Conservation (phyloP, 1,139 yeast species). For the Pichia sp. region DNA sequence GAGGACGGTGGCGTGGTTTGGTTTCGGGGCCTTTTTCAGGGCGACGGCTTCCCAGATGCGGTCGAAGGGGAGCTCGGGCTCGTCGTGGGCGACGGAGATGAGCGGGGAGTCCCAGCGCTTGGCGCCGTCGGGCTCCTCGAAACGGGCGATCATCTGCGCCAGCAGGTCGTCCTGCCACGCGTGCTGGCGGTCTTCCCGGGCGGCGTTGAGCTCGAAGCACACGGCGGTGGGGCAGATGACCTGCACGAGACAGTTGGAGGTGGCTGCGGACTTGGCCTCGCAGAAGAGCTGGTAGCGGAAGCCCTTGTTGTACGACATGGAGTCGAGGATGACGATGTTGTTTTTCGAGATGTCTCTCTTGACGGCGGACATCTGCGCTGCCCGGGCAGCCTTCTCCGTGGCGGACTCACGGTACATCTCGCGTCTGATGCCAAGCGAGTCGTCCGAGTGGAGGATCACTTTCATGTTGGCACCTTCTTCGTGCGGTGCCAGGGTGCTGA, state of each 20-base stretch:
- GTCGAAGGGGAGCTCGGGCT: constrained; percentile 52
- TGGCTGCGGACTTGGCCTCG: constrained; percentile 80
- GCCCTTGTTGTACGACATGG: constrained; percentile 89
- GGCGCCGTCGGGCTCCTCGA: constrained; percentile 86
- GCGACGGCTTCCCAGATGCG: constrained; percentile 72
- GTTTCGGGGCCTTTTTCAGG: constrained; percentile 57
- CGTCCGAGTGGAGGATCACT: constrained; percentile 73
- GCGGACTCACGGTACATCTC: constrained; percentile 62
- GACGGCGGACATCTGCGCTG: constrained; percentile 82
- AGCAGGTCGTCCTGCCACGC: constrained; percentile 70
- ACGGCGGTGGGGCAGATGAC: constrained; percentile 62
- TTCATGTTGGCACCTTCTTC: constrained; percentile 52
- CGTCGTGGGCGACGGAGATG: constrained; percentile 57
- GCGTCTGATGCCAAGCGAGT: constrained; percentile 66
- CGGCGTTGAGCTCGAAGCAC: constrained; percentile 60
- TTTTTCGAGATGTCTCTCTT: constrained; percentile 69
- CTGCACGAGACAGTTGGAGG: constrained; percentile 81
- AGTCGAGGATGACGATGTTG: constrained; percentile 77
- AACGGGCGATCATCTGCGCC: constrained; percentile 71
- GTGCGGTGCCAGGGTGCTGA: constrained; percentile 36
- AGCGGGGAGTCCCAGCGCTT: constrained; percentile 95
- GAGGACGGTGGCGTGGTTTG: constrained; percentile 72
- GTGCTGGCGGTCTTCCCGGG: constrained; percentile 27
- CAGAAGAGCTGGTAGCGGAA: constrained; percentile 90
- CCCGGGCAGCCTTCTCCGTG: constrained; percentile 77